These are phyloP conservation scores for Fusarium luffae DNA, from an alignment of 2,329 filamentous ascomycete genomes.

Conservation along the genomic window DNA sequence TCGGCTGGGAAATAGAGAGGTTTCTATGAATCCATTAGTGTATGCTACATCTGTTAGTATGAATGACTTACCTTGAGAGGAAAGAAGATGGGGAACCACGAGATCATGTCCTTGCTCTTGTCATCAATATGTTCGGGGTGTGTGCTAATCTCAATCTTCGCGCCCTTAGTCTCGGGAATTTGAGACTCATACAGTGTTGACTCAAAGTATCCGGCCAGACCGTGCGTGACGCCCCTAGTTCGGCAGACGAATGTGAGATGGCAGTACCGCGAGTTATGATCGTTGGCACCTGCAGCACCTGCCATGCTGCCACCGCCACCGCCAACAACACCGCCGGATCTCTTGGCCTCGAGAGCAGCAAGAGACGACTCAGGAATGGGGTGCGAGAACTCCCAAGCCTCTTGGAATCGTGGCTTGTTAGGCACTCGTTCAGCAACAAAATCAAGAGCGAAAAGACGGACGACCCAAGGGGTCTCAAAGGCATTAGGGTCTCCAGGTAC, in stretches of 20 bases:
- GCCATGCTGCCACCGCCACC: conserved; percentile 78
- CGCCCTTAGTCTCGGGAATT: conserved; percentile 49
- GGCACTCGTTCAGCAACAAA: conserved; percentile 76
- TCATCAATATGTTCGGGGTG: conserved; percentile 90
- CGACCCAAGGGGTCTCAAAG: conserved; percentile 93
- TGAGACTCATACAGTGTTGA: conserved; percentile 83
- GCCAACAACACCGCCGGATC: conserved; percentile 71
- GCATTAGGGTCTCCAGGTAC: conserved; percentile 72
- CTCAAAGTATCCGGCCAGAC: conserved; percentile 94
- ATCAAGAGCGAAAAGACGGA: conserved; percentile 90
- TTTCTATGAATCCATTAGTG: conserved; percentile 63
- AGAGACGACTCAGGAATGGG: conserved; percentile 73
- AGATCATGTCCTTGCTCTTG: conserved; percentile 98
- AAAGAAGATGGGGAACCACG: conserved; percentile 99
- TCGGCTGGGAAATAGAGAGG: conserved; percentile 88
- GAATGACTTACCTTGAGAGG: conserved; percentile 79
- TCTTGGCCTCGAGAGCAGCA: conserved; percentile 64
- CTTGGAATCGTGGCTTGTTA: conserved; percentile 73
- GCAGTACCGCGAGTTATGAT: conserved; percentile 88
- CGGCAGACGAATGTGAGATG: conserved; percentile 81
- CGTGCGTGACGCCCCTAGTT: conserved; percentile 86
- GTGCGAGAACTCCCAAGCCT: conserved; percentile 84
- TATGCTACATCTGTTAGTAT: fast-evolving
- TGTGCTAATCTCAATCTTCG: conserved; percentile 86
- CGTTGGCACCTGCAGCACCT: conserved; percentile 83